Evolutionary conservation across 768 basidiomycete genomes (phyloP).

Genomic region (Fomitopsis serialis): DNA sequence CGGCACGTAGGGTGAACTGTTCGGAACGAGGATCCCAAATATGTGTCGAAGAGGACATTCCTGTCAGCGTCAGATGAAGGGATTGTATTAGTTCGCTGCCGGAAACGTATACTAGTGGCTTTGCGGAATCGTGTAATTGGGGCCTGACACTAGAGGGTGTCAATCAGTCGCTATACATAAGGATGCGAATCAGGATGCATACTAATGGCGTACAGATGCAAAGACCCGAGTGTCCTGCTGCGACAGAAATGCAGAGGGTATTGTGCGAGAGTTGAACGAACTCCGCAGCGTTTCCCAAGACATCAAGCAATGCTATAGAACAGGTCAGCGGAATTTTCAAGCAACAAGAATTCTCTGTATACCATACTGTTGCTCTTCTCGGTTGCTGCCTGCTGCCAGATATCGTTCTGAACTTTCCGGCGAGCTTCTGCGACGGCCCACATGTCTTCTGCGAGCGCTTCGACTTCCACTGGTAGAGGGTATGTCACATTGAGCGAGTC

Average conservation of each 20-base stretch:
- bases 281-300: slow-evolving; percentile 62
- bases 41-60: slow-evolving; percentile 62
- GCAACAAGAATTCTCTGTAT: slow-evolving; percentile 2
- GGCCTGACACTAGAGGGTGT: slow-evolving; percentile 41
- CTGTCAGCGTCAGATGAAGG: slow-evolving; percentile 54
- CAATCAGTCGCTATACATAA: neutral
- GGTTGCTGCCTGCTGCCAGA: slow-evolving; percentile 5
- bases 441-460: slow-evolving; percentile 5
- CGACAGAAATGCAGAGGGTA: slow-evolving; percentile 56
- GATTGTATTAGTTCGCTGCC: slow-evolving; percentile 45
- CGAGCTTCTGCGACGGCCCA: neutral
- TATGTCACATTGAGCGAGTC: neutral
- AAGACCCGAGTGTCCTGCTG: slow-evolving; percentile 54
- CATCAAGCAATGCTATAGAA: slow-evolving; percentile 8
- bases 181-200: slow-evolving; percentile 19
- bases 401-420: neutral
- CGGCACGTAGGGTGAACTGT: slow-evolving; percentile 46
- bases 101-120: slow-evolving; percentile 38
- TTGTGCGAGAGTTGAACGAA: slow-evolving; percentile 24
- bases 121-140: slow-evolving; percentile 32
- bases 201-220: slow-evolving; percentile 58
- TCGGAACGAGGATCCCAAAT: slow-evolving; percentile 55
- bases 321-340: neutral
- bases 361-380: neutral
- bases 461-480: slow-evolving; percentile 4